Evolutionary conservation across 2,329 filamentous ascomycete genomes (phyloP), one percentile per base, ranked within the genome.

Genomic region (Sporothrix curviconia): DNA sequence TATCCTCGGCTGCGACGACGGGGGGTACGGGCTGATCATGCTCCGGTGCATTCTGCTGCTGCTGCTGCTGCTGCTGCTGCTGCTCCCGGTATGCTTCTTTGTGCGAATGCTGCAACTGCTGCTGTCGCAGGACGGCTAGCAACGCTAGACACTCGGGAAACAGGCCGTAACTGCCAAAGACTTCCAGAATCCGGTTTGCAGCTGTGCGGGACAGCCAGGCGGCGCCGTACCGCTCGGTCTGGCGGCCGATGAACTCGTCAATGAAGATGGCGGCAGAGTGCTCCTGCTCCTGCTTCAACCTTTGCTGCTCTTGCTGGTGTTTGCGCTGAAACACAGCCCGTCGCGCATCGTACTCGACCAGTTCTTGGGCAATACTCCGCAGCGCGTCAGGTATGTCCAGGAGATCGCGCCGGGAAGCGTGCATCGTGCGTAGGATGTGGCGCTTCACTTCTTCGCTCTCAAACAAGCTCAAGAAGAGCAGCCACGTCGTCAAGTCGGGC

Each of bases 361-460:
- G 75, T 44, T 74, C 68, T 11, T 64, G 62, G 3, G 76, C 74
- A 24, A 80, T 67, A 9, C 66, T 66, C 7, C 68, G 69, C 7
- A 73, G 66, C 1, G 71, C 71, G 0, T 63, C 63, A 0, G 68
- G 66, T 24, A 72, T 69, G 7, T 70, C 64, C 40, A 81, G 69
- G 50, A 79, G 68, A 24, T 74, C 74, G 17, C 22, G 19, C 22
- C 72, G 68, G 36, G 71, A n/a, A n/a, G n/a, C 66, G 56, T 75
- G 69, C 77, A 81, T 80, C 57, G 70, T 69, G 12, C 72, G 70
- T 30, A 81, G 65, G 30, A 78, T 68, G 61, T 76, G 74, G 24
- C 73, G 72, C 53, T 72, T 71, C 51, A 77, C 73, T n/a, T 81
- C 76, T 65, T 85, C 83, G 11, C 78, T 79, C 67, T 82, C 79